Evolutionary conservation across 495 filamentous ascomycete genomes (phyloP).

Genomic region (Hyaloscypha hepaticicola): DNA sequence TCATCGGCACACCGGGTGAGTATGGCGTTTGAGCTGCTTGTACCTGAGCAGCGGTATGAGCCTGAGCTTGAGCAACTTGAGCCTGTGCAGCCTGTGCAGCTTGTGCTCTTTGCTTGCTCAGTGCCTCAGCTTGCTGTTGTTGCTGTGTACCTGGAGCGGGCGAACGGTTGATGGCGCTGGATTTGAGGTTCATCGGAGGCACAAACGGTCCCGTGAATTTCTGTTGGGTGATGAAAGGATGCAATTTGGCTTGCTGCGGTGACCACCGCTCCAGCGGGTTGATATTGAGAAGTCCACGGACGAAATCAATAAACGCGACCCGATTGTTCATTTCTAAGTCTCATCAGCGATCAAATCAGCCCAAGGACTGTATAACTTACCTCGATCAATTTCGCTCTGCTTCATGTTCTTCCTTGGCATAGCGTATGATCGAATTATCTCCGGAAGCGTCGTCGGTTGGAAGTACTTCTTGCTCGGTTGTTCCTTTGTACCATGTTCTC

Average conservation of each 20-base stretch:
- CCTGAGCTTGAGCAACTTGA: slow-evolving; percentile 51
- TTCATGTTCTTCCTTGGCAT: slow-evolving; percentile 99
- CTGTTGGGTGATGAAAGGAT: slow-evolving; percentile 98
- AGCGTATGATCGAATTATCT: slow-evolving; percentile 95
- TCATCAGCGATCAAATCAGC: slow-evolving; percentile 24
- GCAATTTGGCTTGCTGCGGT: slow-evolving; percentile 93
- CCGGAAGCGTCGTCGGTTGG: slow-evolving; percentile 85
- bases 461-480: slow-evolving; percentile 99
- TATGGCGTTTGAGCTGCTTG: slow-evolving; percentile 27
- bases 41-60: slow-evolving; percentile 32
- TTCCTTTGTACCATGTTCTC: slow-evolving; percentile 94
- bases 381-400: slow-evolving; percentile 91
- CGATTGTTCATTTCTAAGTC: slow-evolving; percentile 92
- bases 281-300: slow-evolving; percentile 90
- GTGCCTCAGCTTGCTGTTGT: slow-evolving; percentile 88
- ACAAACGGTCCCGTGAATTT: slow-evolving; percentile 96
- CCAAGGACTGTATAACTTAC: slow-evolving; percentile 49
- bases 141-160: slow-evolving; percentile 96
- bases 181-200: slow-evolving; percentile 95
- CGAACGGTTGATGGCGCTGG: slow-evolving; percentile 76
- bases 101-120: slow-evolving; percentile 80
- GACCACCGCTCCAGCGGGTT: slow-evolving; percentile 98
- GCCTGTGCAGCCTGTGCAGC: slow-evolving; percentile 56
- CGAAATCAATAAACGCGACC: slow-evolving; percentile 98
- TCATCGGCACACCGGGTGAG: slow-evolving; percentile 29